Evolutionary conservation across 2,329 filamentous ascomycete genomes (phyloP).

Genomic region (Fusarium nygamai): DNA sequence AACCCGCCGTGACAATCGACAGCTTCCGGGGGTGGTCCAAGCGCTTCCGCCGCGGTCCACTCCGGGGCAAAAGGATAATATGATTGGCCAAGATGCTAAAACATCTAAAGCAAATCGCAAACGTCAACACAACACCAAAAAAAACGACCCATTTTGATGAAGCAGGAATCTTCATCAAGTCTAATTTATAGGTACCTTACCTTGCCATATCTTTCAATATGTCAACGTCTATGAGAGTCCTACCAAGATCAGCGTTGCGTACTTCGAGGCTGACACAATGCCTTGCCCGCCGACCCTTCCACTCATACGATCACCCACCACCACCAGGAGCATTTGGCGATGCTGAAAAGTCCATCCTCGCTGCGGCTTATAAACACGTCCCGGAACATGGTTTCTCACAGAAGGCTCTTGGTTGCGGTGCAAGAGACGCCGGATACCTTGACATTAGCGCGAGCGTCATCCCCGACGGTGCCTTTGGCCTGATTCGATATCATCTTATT

Average conservation of each 20-base stretch:
- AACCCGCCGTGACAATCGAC: neutral
- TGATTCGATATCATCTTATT: slow-evolving; percentile 82
- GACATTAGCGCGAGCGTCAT: slow-evolving; percentile 88
- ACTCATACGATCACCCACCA: slow-evolving; percentile 76
- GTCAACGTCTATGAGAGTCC: slow-evolving; percentile 23
- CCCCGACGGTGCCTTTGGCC: slow-evolving; percentile 79
- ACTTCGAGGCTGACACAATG: slow-evolving; percentile 21
- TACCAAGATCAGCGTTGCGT: slow-evolving; percentile 29
- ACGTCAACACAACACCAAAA: slow-evolving; percentile 31
- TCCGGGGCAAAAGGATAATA: neutral
- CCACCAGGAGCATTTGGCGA: slow-evolving; percentile 69
- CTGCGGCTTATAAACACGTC: slow-evolving; percentile 81
- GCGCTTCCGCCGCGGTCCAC: slow-evolving; percentile 20
- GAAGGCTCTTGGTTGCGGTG: slow-evolving; percentile 77
- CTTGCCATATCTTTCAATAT: slow-evolving; percentile 8
- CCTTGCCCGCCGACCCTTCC: slow-evolving; percentile 60
- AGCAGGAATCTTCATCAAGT: slow-evolving; percentile 7
- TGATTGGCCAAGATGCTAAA: slow-evolving; percentile 14
- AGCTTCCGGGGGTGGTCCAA: slow-evolving; percentile 23
- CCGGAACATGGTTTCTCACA: slow-evolving; percentile 84
- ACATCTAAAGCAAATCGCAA: slow-evolving; percentile 17
- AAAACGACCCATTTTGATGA: slow-evolving; percentile 14
- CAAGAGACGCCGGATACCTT: slow-evolving; percentile 84
- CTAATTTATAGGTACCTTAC: neutral
- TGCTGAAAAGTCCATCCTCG: slow-evolving; percentile 80